phyloP scores from a whole-genome alignment of 169 alveolate genomes.

The Plasmodium inui region DNA sequence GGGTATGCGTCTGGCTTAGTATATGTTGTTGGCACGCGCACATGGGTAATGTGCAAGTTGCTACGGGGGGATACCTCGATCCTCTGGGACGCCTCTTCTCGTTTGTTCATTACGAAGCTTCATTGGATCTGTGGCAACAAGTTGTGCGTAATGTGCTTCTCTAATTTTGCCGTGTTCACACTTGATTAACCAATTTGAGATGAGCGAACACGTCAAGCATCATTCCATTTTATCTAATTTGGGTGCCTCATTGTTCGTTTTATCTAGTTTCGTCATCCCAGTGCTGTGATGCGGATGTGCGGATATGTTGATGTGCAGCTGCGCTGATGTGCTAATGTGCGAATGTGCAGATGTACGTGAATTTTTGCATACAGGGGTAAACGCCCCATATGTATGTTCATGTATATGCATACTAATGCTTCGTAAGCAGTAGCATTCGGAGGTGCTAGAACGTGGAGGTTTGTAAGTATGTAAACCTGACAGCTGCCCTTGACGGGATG shows the following conservation, averaged over 20 bases:
- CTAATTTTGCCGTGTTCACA: neutral
- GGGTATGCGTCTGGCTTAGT: neutral
- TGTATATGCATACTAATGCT: neutral
- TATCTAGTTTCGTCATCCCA: neutral
- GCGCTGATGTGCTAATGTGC: neutral
- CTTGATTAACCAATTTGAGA: neutral
- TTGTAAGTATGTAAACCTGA: neutral
- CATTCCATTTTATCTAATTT: conserved; percentile 4
- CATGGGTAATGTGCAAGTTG: neutral
- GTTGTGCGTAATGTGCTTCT: neutral
- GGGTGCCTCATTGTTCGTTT: neutral
- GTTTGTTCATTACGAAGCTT: neutral
- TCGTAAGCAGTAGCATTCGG: neutral
- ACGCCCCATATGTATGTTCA: neutral
- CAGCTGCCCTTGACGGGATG: neutral
- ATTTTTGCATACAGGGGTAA: neutral
- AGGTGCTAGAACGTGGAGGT: neutral
- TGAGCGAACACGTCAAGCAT: neutral
- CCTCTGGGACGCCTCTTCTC: neutral
- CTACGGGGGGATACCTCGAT: neutral
- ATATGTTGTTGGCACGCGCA: neutral
- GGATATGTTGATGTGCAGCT: neutral
- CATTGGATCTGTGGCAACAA: neutral
- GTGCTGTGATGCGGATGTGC: neutral
- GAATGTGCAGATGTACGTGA: neutral